A percentile compares a stretch with the other conserved stretches of the same genome.
Evolutionary conservation across 2,329 filamentous ascomycete species (phyloP).

Genomic region (Fusarium devonianum): DNA sequence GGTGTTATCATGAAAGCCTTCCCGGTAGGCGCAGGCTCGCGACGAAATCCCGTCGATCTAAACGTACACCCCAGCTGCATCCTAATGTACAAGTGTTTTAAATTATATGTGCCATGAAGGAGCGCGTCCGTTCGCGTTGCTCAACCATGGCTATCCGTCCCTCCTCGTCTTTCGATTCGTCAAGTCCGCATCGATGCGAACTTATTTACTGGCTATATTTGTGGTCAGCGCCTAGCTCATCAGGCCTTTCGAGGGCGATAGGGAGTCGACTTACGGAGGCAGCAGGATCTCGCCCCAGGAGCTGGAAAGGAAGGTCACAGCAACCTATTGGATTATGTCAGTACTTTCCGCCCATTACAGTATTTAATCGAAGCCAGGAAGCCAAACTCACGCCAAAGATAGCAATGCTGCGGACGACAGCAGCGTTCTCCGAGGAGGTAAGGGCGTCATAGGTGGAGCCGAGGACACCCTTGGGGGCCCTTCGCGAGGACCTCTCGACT

Average conservation of each 20-base stretch:
- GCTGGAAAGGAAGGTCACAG: slow-evolving; percentile 72
- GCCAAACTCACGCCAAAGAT: slow-evolving; percentile 69
- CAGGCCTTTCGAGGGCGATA: background rate
- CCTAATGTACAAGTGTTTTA: slow-evolving; percentile 42
- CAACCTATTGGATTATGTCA: slow-evolving; percentile 55
- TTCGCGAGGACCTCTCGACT: slow-evolving; percentile 55
- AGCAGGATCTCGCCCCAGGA: slow-evolving; percentile 72
- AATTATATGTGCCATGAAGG: slow-evolving; percentile 24
- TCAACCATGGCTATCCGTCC: slow-evolving; percentile 1
- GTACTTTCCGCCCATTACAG: background rate
- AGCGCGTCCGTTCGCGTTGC: background rate
- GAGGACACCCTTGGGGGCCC: slow-evolving; percentile 60
- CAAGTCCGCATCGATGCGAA: slow-evolving; percentile 10
- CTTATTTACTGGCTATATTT: slow-evolving; percentile 39
- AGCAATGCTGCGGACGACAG: slow-evolving; percentile 71
- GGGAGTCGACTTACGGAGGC: slow-evolving; percentile 60
- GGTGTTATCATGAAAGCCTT: slow-evolving; percentile 31
- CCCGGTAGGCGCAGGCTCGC: slow-evolving; percentile 17
- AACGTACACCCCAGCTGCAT: slow-evolving; percentile 40
- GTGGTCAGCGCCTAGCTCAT: slow-evolving; percentile 13
- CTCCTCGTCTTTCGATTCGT: background rate
- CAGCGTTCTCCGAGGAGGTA: slow-evolving; percentile 72
- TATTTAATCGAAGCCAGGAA: background rate
- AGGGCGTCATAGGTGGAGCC: slow-evolving; percentile 66
- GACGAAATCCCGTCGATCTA: slow-evolving; percentile 31